Evolutionary conservation across 2,329 filamentous ascomycete genomes (phyloP).

Genomic region (Colletotrichum tanaceti): DNA sequence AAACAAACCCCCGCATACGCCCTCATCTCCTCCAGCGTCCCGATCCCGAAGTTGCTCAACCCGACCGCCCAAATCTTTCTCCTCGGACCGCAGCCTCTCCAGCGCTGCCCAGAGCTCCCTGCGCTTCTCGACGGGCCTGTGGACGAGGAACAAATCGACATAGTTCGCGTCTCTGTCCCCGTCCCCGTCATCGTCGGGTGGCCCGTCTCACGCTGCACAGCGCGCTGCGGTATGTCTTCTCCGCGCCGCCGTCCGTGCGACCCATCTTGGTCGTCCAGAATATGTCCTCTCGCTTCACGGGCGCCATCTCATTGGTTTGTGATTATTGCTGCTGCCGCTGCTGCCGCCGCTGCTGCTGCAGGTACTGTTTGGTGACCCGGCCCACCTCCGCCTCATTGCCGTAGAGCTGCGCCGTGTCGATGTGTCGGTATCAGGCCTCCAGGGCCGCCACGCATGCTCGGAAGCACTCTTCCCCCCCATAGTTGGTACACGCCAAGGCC

Average conservation of each 20-base stretch:
- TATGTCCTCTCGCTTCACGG: conserved; percentile 62
- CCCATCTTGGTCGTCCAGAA: conserved; percentile 80
- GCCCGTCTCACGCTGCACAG: conserved; percentile 73
- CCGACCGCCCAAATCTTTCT: conserved; percentile 74
- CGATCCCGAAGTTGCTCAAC: conserved; percentile 77
- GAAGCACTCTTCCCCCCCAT: conserved; percentile 63
- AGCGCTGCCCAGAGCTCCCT: conserved; percentile 75
- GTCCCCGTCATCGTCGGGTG: conserved; percentile 45
- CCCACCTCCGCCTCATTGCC: conserved; percentile 76
- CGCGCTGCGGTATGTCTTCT: conserved; percentile 69
- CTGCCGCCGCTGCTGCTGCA: conserved; percentile 47
- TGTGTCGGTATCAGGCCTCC: conserved; percentile 69
- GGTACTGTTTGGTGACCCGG: conserved; percentile 65
- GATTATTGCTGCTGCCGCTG: conserved; percentile 54
- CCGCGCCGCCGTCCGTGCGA: conserved; percentile 61
- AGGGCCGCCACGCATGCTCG: conserved; percentile 70
- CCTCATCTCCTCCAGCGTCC: conserved; percentile 76
- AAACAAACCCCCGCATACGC: conserved; percentile 72
- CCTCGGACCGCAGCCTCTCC: conserved; percentile 70
- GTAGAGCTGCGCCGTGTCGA: conserved; percentile 74
- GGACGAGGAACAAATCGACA: conserved; percentile 78
- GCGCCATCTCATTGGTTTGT: background rate
- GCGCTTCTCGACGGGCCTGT: conserved; percentile 68
- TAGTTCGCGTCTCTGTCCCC: conserved; percentile 61
- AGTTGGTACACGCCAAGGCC: conserved; percentile 80